Conservation (phyloP, 805 yeast genomes). For the Blastobotrys parvus region DNA sequence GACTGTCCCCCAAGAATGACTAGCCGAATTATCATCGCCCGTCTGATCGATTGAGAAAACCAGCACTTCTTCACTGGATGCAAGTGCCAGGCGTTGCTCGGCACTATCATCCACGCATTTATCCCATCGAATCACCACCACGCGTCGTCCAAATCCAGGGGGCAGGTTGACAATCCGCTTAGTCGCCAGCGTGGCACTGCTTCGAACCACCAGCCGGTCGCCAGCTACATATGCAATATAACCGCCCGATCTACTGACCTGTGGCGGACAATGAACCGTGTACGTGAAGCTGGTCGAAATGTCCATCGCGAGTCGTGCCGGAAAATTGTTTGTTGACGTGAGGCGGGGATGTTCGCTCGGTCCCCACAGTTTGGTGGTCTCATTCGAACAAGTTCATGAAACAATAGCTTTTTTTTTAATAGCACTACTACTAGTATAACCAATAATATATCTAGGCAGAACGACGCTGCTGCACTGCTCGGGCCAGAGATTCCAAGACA, state of each 20-base stretch:
- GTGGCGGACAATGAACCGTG: slow-evolving; percentile 10
- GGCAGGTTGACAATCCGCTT: slow-evolving; percentile 11
- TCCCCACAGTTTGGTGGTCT: too few relatives aligned
- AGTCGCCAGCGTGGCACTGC: slow-evolving; percentile 10
- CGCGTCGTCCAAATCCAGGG: slow-evolving; percentile 8
- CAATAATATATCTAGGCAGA: too few relatives aligned
- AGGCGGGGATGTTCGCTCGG: too few relatives aligned
- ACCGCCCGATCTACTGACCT: slow-evolving; percentile 11
- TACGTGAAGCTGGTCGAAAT: slow-evolving; percentile 8
- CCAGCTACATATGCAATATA: slow-evolving; percentile 17
- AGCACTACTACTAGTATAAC: too few relatives aligned
- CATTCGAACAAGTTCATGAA: too few relatives aligned
- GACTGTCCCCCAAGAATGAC: background rate
- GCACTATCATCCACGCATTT: slow-evolving; percentile 2
- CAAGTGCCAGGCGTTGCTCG: slow-evolving; percentile 17
- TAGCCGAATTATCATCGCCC: background rate
- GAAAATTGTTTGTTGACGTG: too few relatives aligned
- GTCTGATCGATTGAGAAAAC: slow-evolving; percentile 9
- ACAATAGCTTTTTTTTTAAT: too few relatives aligned
- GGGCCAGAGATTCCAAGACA: slow-evolving; percentile 63
- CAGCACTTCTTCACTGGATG: slow-evolving; percentile 8
- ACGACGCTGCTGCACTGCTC: slow-evolving; percentile 78
- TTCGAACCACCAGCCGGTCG: slow-evolving; percentile 13
- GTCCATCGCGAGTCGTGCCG: slow-evolving; percentile 3
- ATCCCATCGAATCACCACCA: slow-evolving; percentile 15